Evolutionary conservation across 352 stramenopile species (phyloP).

Genomic region (Pythium dissimile): DNA sequence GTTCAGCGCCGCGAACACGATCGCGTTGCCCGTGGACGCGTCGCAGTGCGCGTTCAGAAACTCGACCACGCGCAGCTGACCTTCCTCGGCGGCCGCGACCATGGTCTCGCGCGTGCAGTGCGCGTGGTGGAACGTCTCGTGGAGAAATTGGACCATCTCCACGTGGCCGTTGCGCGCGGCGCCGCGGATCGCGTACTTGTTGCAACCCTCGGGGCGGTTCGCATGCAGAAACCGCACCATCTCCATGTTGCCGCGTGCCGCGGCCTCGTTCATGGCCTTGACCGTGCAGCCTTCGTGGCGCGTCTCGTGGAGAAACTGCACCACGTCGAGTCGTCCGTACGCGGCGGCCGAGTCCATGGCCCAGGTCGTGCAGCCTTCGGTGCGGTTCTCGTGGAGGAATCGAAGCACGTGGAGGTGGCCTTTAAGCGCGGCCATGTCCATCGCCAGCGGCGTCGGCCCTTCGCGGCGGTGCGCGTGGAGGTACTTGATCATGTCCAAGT

Average conservation of each 20-base stretch:
- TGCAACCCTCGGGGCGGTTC: background rate
- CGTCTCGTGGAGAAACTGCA: background rate
- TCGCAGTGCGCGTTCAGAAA: conserved; percentile 9
- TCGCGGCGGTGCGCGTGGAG: conserved; percentile 3
- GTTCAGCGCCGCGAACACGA: conserved; percentile 12
- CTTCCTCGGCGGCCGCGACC: conserved; percentile 11
- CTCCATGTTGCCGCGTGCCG: conserved; percentile 3
- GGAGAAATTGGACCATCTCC: conserved; percentile 17
- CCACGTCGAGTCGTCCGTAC: conserved; percentile 4
- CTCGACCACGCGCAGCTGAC: conserved; percentile 15
- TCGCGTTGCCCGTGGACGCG: background rate
- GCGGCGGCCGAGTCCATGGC: conserved; percentile 3
- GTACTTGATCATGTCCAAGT: conserved; percentile 9
- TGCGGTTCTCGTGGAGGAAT: conserved; percentile 8
- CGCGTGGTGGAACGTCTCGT: conserved; percentile 4
- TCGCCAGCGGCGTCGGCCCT: conserved; percentile 6
- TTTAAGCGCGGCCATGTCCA: conserved; percentile 6
- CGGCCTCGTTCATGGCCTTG: conserved; percentile 2
- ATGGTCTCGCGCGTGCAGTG: conserved; percentile 17
- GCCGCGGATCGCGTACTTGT: conserved; percentile 1
- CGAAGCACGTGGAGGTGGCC: conserved; percentile 8
- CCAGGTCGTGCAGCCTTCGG: conserved; percentile 5
- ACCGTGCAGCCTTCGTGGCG: conserved; percentile 3
- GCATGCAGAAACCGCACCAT: conserved; percentile 12
- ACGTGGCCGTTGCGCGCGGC: conserved; percentile 11